phyloP scores from a whole-genome alignment of 2,329 filamentous ascomycete genomes.

The Cytospora piceicola region DNA sequence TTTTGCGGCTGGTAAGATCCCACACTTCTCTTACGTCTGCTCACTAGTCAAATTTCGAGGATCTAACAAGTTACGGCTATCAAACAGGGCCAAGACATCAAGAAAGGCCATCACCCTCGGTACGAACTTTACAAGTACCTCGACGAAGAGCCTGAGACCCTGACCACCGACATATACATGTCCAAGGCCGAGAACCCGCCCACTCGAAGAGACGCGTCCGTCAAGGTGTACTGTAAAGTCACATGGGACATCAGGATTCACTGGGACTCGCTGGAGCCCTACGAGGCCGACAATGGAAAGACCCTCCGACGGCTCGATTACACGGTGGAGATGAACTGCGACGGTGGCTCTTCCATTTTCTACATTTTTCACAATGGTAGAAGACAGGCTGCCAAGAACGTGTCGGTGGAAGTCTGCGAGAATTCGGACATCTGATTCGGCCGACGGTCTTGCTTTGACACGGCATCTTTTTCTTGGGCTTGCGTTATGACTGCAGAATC shows the following conservation, averaged over 20 bases:
- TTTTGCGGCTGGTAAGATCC: constrained; percentile 25
- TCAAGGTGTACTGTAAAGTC: constrained; percentile 19
- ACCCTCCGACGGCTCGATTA: constrained; percentile 22
- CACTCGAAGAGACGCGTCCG: constrained; percentile 8
- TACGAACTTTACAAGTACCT: constrained; percentile 9
- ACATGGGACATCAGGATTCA: constrained; percentile 27
- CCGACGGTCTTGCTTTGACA: neutral
- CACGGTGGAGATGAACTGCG: constrained; percentile 28
- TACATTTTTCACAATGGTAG: constrained; percentile 29
- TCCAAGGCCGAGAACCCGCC: constrained; percentile 2
- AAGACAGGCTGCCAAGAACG: constrained; percentile 28
- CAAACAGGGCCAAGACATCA: constrained; percentile 17
- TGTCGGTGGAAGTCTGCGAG: constrained; percentile 27
- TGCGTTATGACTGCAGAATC: neutral
- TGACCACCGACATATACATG: constrained; percentile 10
- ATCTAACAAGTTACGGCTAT: neutral
- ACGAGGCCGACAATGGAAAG: constrained; percentile 5
- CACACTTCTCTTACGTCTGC: neutral
- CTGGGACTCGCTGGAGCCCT: constrained; percentile 12
- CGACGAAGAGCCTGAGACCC: neutral
- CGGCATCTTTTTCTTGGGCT: neutral
- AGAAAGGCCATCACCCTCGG: neutral
- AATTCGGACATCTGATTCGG: neutral
- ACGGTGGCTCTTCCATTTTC: constrained; percentile 27
- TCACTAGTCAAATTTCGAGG: neutral